phyloP scores from a whole-genome alignment of 2,329 filamentous ascomycete species.

The Phialophora tarda region DNA sequence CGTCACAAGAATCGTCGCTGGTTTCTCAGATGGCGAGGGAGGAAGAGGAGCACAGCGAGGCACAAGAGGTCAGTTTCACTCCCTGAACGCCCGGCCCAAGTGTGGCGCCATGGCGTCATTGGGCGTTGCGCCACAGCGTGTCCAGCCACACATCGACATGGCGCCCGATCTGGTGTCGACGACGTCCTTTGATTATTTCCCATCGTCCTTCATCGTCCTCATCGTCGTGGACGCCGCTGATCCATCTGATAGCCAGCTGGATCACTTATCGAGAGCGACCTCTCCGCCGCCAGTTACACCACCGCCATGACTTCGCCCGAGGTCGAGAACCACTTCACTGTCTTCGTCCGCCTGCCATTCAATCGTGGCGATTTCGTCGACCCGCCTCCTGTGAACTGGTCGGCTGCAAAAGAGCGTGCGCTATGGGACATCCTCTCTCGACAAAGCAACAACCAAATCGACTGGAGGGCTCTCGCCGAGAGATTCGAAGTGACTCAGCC shows the following conservation, averaged over 20 bases:
- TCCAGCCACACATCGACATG: constrained; percentile 8
- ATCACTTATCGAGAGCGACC: background rate
- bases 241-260: background rate
- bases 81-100: background rate
- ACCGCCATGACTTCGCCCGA: constrained; percentile 30
- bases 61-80: background rate
- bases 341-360: constrained; percentile 90
- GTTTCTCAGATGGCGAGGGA: constrained; percentile 4
- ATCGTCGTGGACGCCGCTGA: background rate
- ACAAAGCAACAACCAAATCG: constrained; percentile 77
- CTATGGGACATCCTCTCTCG: constrained; percentile 90
- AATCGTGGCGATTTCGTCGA: constrained; percentile 86
- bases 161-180: constrained; percentile 7
- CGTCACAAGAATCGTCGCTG: background rate
- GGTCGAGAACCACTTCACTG: constrained; percentile 59
- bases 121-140: background rate
- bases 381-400: constrained; percentile 88
- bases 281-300: background rate
- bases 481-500: constrained; percentile 83
- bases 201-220: constrained; percentile 12
- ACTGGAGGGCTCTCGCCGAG: constrained; percentile 73
- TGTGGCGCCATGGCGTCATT: background rate
- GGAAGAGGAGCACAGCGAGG: constrained; percentile 4
- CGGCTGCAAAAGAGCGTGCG: constrained; percentile 80
- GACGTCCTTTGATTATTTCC: background rate